Evolutionary conservation across 352 stramenopile species (phyloP), one percentile per base, ranked within the genome.

Genomic region (Pythium coloratum): DNA sequence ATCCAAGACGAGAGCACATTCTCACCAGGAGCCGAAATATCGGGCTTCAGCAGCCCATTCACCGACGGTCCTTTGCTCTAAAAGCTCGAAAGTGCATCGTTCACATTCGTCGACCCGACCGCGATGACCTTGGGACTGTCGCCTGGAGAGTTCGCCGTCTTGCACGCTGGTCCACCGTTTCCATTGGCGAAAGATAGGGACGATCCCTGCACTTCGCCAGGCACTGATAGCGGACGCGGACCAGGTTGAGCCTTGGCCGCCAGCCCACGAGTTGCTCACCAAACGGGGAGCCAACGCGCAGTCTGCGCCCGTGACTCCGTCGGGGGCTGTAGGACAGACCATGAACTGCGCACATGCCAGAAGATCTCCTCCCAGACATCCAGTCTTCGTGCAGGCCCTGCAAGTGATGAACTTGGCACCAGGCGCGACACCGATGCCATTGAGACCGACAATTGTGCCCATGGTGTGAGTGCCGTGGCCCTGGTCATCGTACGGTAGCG

Each of bases 321-420:
- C 24, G 5, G 47, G 13, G 46, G 56, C 46, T 4, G 59, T 65
- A 10, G 59, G 59, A 26, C 59, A 65, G 1, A 69, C 46, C 56
- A 77, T 77, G 34, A 72, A 77, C 46, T 77, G 62, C 7, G 59
- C 57, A 40, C 71, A 77, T 9, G 42, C 58, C 1, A 77, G 49
- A 3, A 77, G 42, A 14, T 65, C 67, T 2, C 44, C 50, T 30
- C 67, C 66, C 18, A 64, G 28, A 34, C 70, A 76, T 24, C 61
- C 60, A 14, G 33, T 24, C 5, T 8, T 32, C 13, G 33, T 38
- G 38, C 70, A 76, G 8, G 67, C 71, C 6, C 44, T 24, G 55
- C 71, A 77, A 3, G 62, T 2, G 24, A 77, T 77, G 62, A 62
- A 77, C 47, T 56, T 69, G 33, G 68, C 66, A n/a, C 59, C 46